phyloP scores from a whole-genome alignment of 352 stramenopile species.

The Phytophthora melonis region DNA sequence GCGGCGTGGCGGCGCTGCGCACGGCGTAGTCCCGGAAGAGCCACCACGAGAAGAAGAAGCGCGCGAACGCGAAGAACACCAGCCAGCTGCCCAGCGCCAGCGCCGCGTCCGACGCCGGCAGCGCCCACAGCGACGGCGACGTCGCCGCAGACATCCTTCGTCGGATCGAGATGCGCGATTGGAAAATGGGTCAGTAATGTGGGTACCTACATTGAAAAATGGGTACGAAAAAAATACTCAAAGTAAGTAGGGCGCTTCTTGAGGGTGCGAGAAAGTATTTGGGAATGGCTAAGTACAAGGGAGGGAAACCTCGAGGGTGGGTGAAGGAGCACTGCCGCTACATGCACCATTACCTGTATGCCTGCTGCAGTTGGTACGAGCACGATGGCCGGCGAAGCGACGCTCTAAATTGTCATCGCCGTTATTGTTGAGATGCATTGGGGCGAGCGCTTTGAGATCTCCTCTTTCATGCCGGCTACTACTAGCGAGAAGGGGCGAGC shows the following conservation, averaged over 20 bases:
- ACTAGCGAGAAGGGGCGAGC: background rate
- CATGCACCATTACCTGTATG: no score
- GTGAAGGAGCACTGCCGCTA: no score
- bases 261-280: no score
- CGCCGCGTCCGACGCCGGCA: slow-evolving; percentile 44
- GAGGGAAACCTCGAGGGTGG: no score
- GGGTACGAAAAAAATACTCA: no score
- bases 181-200: background rate
- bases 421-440: slow-evolving; percentile 2
- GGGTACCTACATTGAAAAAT: background rate
- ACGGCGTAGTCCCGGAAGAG: slow-evolving; percentile 89
- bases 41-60: slow-evolving; percentile 86
- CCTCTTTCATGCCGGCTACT: slow-evolving; percentile 16
- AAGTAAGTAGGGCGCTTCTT: no score
- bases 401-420: slow-evolving; percentile 12
- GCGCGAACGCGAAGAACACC: slow-evolving; percentile 72
- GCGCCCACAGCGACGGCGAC: slow-evolving; percentile 24
- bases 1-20: slow-evolving; percentile 56
- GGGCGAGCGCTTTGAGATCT: slow-evolving; percentile 8
- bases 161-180: slow-evolving; percentile 3
- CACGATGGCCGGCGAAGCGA: slow-evolving; percentile 23
- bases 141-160: slow-evolving; percentile 1
- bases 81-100: slow-evolving; percentile 57
- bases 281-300: no score
- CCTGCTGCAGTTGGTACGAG: background rate